Conservation (phyloP, 441 rosid species). For the Francoa sonchifolia region DNA sequence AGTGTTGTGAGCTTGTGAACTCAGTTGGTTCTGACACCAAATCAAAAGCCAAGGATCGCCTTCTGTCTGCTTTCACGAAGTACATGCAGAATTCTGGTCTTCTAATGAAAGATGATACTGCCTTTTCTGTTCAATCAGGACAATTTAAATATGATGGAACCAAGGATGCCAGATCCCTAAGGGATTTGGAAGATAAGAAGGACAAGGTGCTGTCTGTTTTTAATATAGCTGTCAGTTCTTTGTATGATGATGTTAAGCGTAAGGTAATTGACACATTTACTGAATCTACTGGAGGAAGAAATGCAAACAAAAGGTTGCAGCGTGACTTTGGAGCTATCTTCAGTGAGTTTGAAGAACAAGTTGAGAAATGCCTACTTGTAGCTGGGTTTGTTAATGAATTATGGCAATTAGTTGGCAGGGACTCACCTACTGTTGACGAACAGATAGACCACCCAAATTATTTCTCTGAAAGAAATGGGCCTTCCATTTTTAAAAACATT, state of each 20-base stretch:
- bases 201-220: conserved; percentile 48
- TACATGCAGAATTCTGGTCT: conserved; percentile 61
- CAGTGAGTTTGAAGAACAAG: conserved; percentile 65
- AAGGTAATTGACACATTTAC: conserved; percentile 39
- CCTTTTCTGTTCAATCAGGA: conserved; percentile 24
- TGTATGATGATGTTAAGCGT: conserved; percentile 53
- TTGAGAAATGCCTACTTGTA: conserved; percentile 67
- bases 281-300: conserved; percentile 29
- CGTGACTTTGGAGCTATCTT: conserved; percentile 37
- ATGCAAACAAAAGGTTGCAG: conserved; percentile 21
- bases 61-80: conserved; percentile 60
- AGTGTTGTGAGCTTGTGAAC: conserved; percentile 52
- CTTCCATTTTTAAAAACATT: conserved; percentile 45
- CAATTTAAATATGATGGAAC: conserved; percentile 25
- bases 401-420: conserved; percentile 34
- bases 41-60: conserved; percentile 72
- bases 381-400: conserved; percentile 56
- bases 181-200: conserved; percentile 49
- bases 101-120: conserved; percentile 38
- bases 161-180: conserved; percentile 27
- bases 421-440: conserved; percentile 21
- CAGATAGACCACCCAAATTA: conserved; percentile 22
- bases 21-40: conserved; percentile 60
- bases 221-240: conserved; percentile 44
- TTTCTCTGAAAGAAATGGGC: conserved; percentile 45